Conservation (phyloP, 768 basidiomycete genomes). For the Lactarius sp. region DNA sequence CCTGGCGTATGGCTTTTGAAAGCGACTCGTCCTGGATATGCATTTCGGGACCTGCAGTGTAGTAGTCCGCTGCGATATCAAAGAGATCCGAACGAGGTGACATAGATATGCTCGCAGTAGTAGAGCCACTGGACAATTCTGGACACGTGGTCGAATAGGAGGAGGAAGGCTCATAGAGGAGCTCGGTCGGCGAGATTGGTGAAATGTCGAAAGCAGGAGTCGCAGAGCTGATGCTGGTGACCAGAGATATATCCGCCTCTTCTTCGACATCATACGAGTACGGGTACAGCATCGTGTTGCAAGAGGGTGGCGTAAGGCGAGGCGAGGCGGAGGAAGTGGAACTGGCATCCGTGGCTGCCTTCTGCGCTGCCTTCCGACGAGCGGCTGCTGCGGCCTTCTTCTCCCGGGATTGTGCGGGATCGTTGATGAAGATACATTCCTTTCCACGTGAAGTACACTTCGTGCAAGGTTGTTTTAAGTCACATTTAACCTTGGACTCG, state of each 20-base stretch:
- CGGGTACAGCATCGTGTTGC: slow-evolving; percentile 9
- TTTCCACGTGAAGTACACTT: slow-evolving; percentile 56
- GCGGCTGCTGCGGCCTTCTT: slow-evolving; percentile 25
- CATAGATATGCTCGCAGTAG: slow-evolving; percentile 24
- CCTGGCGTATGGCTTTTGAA: slow-evolving; percentile 21
- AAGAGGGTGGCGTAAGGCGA: slow-evolving; percentile 11
- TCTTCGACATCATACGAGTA: slow-evolving; percentile 13
- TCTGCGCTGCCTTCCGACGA: slow-evolving; percentile 19
- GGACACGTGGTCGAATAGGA: slow-evolving; percentile 15
- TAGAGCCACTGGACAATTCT: slow-evolving; percentile 18
- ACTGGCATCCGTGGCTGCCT: slow-evolving; percentile 7
- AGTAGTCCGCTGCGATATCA: slow-evolving; percentile 23
- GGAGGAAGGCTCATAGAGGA: slow-evolving; percentile 12
- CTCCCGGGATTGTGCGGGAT: slow-evolving; percentile 24
- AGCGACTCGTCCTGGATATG: slow-evolving; percentile 23
- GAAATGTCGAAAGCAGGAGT: slow-evolving; percentile 22
- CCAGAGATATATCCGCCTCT: slow-evolving; percentile 15
- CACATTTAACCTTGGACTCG: slow-evolving; percentile 65
- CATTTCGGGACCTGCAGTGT: slow-evolving; percentile 15
- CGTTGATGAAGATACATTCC: slow-evolving; percentile 47
- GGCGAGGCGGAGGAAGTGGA: slow-evolving; percentile 21
- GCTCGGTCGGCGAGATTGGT: slow-evolving; percentile 16
- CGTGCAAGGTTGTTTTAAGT: slow-evolving; percentile 56
- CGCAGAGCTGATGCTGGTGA: slow-evolving; percentile 4
- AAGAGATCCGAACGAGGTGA: slow-evolving; percentile 26